phyloP scores from a whole-genome alignment of 2,329 filamentous ascomycete species.

The Clonostachys rosea region DNA sequence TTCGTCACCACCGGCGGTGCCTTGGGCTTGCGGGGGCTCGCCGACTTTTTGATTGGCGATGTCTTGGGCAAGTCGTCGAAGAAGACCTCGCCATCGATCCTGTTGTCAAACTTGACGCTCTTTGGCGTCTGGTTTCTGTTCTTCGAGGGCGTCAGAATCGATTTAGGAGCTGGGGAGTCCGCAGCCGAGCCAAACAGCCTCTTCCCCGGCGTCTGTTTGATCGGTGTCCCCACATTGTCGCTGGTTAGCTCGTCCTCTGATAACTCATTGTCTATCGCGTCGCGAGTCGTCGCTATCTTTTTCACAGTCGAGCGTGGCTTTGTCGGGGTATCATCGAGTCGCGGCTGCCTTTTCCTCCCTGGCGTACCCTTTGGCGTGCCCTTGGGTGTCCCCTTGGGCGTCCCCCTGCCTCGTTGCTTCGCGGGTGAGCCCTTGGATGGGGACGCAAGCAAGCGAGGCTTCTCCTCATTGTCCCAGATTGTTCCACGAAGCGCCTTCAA shows the following conservation, averaged over 20 bases:
- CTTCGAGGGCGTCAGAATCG: constrained; percentile 52
- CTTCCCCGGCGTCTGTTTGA: constrained; percentile 5
- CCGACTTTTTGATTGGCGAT: constrained; percentile 10
- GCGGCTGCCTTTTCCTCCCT: background rate
- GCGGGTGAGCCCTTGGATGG: constrained; percentile 11
- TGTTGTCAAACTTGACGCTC: constrained; percentile 47
- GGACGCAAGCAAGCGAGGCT: constrained; percentile 3
- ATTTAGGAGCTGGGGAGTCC: constrained; percentile 31
- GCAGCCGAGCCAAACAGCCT: constrained; percentile 7
- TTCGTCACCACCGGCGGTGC: constrained; percentile 31
- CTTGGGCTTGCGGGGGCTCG: constrained; percentile 12
- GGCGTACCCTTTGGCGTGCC: background rate
- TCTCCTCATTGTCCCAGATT: constrained; percentile 24
- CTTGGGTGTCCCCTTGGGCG: background rate
- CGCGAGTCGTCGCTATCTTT: constrained; percentile 1
- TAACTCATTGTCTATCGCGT: background rate
- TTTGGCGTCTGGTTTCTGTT: constrained; percentile 38
- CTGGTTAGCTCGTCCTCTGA: background rate
- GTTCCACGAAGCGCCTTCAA: constrained; percentile 26
- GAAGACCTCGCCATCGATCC: constrained; percentile 37
- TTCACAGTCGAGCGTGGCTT: constrained; percentile 3
- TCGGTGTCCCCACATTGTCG: background rate
- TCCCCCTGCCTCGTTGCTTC: background rate
- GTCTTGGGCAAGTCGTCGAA: constrained; percentile 46
- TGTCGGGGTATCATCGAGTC: constrained; percentile 1